These are phyloP conservation scores for Leucosporidium scottii DNA, from an alignment of 768 basidiomycete species.

Conservation along the genomic window DNA sequence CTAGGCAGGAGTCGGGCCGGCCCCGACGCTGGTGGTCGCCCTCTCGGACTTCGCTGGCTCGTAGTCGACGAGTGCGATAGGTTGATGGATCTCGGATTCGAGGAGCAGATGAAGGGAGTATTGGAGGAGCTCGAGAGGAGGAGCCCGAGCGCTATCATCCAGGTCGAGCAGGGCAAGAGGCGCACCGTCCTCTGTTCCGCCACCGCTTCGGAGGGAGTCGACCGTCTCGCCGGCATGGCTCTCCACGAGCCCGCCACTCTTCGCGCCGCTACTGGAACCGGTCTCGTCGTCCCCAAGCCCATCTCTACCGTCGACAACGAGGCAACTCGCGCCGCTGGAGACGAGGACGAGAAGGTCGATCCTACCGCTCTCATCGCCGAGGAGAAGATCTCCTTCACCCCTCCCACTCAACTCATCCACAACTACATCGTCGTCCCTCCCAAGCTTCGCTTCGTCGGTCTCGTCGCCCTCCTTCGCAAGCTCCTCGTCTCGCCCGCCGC, in stretches of 20 bases:
- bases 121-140: constrained; percentile 66
- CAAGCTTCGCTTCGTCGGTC: constrained; percentile 85
- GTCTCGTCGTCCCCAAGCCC: constrained; percentile 38
- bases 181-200: constrained; percentile 92
- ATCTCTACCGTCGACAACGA: constrained; percentile 35
- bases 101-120: constrained; percentile 87
- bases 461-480: constrained; percentile 75
- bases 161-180: constrained; percentile 41
- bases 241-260: constrained; percentile 73
- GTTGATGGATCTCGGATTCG: constrained; percentile 96
- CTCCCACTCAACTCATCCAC: constrained; percentile 86
- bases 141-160: constrained; percentile 1
- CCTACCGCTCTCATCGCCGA: neutral
- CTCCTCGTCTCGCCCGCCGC: constrained; percentile 45
- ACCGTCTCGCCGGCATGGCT: constrained; percentile 78
- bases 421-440: constrained; percentile 83
- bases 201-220: constrained; percentile 89
- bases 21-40: neutral
- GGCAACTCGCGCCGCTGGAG: constrained; percentile 25
- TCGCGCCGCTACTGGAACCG: constrained; percentile 45
- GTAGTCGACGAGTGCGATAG: constrained; percentile 96
- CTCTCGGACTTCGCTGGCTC: constrained; percentile 59
- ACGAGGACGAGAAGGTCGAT: constrained; percentile 4
- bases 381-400: constrained; percentile 58
- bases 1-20: neutral